Conservation (phyloP, 2,329 filamentous ascomycete genomes). For the Cladosporium velox region DNA sequence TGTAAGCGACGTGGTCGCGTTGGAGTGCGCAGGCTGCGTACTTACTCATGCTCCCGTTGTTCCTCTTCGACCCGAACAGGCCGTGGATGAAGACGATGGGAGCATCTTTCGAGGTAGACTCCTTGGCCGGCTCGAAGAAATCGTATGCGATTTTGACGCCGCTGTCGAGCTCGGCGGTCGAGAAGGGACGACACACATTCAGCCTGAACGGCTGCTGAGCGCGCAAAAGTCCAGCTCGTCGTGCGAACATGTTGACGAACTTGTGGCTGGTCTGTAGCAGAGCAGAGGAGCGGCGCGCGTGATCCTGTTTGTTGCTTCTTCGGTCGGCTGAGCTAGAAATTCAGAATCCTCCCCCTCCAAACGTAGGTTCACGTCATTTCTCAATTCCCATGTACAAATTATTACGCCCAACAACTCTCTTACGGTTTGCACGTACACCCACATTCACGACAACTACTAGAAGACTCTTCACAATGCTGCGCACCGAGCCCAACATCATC, state of each 20-base stretch:
- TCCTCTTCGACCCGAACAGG: slow-evolving; percentile 92
- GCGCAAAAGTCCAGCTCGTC: slow-evolving; percentile 6
- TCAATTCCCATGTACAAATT: not conserved
- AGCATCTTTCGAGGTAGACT: slow-evolving; percentile 38
- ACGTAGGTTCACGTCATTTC: not conserved
- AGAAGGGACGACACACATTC: slow-evolving; percentile 28
- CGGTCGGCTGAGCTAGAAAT: not conserved
- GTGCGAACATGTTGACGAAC: slow-evolving; percentile 15
- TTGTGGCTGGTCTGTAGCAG: not conserved
- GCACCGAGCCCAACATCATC: slow-evolving; percentile 77
- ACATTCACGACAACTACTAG: slow-evolving; percentile 9
- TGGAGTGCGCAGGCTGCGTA: slow-evolving; percentile 49
- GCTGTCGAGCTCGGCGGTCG: slow-evolving; percentile 36
- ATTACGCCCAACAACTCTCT: slow-evolving; percentile 1
- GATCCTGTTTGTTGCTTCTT: slow-evolving; percentile 3
- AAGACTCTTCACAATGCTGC: slow-evolving; percentile 37
- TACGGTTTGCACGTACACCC: not conserved
- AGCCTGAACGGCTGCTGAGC: slow-evolving; percentile 27
- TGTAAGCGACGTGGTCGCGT: slow-evolving; percentile 16
- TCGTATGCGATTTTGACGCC: slow-evolving; percentile 61
- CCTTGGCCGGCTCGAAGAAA: slow-evolving; percentile 61
- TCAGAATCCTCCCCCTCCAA: not conserved
- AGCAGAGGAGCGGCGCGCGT: not conserved
- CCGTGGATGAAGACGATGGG: slow-evolving; percentile 91
- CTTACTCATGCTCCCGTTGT: slow-evolving; percentile 94